Evolutionary conservation across 2,329 filamentous ascomycete genomes (phyloP).

Genomic region (Clarireedia monteithiana): DNA sequence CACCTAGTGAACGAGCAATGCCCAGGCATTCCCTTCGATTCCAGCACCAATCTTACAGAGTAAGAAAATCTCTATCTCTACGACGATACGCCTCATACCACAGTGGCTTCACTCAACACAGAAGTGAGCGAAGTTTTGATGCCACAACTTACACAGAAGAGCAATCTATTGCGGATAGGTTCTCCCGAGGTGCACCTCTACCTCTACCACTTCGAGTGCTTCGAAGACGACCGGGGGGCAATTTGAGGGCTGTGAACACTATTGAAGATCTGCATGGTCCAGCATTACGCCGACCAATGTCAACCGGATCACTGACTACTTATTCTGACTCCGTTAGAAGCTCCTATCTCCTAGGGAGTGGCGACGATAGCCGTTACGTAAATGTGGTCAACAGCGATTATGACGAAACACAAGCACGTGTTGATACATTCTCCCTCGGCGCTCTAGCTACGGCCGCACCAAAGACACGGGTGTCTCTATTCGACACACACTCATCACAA

Average conservation of each 20-base stretch:
- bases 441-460: slow-evolving; percentile 45
- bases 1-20: slow-evolving; percentile 18
- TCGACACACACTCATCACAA: slow-evolving; percentile 55
- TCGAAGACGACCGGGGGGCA: slow-evolving; percentile 65
- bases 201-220: slow-evolving; percentile 54
- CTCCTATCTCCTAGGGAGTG: slow-evolving; percentile 40
- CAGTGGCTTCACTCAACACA: slow-evolving; percentile 42
- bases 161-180: slow-evolving; percentile 37
- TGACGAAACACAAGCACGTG: slow-evolving; percentile 33
- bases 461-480: slow-evolving; percentile 44
- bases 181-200: slow-evolving; percentile 37
- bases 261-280: slow-evolving; percentile 51
- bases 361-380: slow-evolving; percentile 36
- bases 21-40: slow-evolving; percentile 15
- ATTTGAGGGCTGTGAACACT: slow-evolving; percentile 61
- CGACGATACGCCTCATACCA: slow-evolving; percentile 53
- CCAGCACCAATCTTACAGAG: slow-evolving; percentile 32
- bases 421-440: slow-evolving; percentile 49
- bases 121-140: slow-evolving; percentile 52
- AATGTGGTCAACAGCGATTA: slow-evolving; percentile 36
- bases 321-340: slow-evolving; percentile 54
- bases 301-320: slow-evolving; percentile 50
- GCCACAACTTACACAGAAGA: slow-evolving; percentile 48
- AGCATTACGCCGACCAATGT: slow-evolving; percentile 45
- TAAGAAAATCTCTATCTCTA: slow-evolving; percentile 43